These are phyloP conservation scores for Penicillium occitanis DNA, from an alignment of 2,329 filamentous ascomycete species.

Conservation along the genomic window DNA sequence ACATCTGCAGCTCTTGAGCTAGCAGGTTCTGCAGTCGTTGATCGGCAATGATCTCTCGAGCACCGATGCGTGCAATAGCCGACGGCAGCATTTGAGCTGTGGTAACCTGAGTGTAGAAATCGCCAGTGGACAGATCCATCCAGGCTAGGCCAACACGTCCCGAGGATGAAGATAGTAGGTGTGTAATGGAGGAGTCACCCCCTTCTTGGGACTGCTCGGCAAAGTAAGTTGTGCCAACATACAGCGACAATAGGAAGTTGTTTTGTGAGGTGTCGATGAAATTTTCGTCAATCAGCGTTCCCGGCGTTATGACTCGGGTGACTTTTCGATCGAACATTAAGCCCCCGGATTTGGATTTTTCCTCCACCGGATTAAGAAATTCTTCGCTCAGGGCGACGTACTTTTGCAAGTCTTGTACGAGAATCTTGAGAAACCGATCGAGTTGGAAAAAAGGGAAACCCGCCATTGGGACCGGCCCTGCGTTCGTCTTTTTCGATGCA, in stretches of 20 bases:
- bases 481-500: constrained; percentile 73
- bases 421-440: constrained; percentile 85
- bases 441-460: constrained; percentile 93
- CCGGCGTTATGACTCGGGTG: constrained; percentile 84
- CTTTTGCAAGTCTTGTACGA: constrained; percentile 86
- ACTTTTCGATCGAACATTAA: constrained; percentile 82
- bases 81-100: constrained; percentile 72
- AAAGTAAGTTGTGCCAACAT: constrained; percentile 49
- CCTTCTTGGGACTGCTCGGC: constrained; percentile 26
- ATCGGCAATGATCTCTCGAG: constrained; percentile 80
- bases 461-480: constrained; percentile 82
- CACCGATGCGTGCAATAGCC: constrained; percentile 76
- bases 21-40: constrained; percentile 59
- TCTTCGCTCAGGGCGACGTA: constrained; percentile 95
- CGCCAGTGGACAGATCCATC: constrained; percentile 92
- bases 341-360: constrained; percentile 71
- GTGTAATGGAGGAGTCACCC: constrained; percentile 26
- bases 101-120: constrained; percentile 82
- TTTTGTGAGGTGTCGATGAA: constrained; percentile 94
- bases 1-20: constrained; percentile 61
- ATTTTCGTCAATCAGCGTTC: constrained; percentile 93
- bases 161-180: constrained; percentile 33
- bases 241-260: constrained; percentile 85
- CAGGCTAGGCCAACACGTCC: constrained; percentile 76
- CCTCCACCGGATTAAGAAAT: constrained; percentile 70